Evolutionary conservation across 1,284 basidiomycete genomes (phyloP).

Genomic region (Moesziomyces parantarcticus): DNA sequence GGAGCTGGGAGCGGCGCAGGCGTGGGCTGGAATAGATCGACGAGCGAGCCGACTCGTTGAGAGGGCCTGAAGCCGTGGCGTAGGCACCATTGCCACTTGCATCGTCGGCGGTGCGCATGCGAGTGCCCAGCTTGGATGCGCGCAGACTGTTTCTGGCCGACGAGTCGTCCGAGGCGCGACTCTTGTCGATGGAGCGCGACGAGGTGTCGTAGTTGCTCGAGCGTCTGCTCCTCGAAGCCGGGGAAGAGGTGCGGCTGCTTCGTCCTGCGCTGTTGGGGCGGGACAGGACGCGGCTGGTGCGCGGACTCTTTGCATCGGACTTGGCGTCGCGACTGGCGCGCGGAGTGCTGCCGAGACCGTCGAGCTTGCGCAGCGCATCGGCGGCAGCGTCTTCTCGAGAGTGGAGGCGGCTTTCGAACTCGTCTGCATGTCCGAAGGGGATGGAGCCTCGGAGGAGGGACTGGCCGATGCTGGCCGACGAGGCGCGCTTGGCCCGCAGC

Average conservation of each 20-base stretch:
- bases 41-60: constrained; percentile 21
- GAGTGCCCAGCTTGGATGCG: constrained; percentile 36
- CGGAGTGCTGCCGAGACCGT: constrained; percentile 79
- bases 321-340: constrained; percentile 47
- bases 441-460: constrained; percentile 62
- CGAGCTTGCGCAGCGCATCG: constrained; percentile 90
- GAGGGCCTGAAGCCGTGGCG: neutral
- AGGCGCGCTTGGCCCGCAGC: constrained; percentile 44
- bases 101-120: constrained; percentile 28
- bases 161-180: constrained; percentile 22
- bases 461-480: constrained; percentile 71
- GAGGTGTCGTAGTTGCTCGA: constrained; percentile 46
- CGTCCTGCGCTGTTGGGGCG: constrained; percentile 50
- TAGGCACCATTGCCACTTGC: neutral
- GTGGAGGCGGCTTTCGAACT: constrained; percentile 47
- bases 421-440: constrained; percentile 51
- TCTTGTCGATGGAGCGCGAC: constrained; percentile 38
- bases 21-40: constrained; percentile 51
- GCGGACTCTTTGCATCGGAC: constrained; percentile 46
- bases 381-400: constrained; percentile 80
- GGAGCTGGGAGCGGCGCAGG: constrained; percentile 48
- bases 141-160: constrained; percentile 28
- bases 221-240: constrained; percentile 32
- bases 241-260: constrained; percentile 49
- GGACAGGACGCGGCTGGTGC: constrained; percentile 44